Conservation (phyloP, 1,284 basidiomycete genomes). For the Ceratobasidium sp. region DNA sequence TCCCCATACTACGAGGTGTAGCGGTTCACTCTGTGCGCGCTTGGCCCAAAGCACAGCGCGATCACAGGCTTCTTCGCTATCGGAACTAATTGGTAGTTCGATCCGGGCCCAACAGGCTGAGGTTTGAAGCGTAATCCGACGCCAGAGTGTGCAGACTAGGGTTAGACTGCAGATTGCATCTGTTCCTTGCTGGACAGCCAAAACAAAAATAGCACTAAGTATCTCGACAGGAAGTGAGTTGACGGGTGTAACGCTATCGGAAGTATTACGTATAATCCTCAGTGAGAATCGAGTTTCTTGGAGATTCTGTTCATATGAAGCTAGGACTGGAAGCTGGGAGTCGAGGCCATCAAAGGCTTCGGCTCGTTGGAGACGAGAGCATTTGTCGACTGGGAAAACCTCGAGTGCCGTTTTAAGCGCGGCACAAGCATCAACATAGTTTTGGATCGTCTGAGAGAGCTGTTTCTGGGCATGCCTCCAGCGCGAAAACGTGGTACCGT, state of each 20-base stretch:
- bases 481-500: too few relatives aligned
- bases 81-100: not conserved
- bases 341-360: not conserved
- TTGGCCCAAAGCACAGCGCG: not conserved
- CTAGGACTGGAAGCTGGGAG: not conserved
- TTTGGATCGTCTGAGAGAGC: conserved; percentile 4
- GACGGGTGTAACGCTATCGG: not conserved
- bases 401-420: not conserved
- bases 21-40: not conserved
- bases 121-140: not conserved
- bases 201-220: not conserved
- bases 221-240: conserved; percentile 8
- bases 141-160: not conserved
- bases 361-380: not conserved
- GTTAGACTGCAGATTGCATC: not conserved
- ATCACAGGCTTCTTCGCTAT: not conserved
- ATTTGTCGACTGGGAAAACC: too few relatives aligned
- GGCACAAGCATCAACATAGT: conserved; percentile 1
- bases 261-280: not conserved
- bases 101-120: not conserved
- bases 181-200: not conserved
- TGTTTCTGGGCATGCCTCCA: not conserved
- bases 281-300: not conserved
- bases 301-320: not conserved
- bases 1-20: not conserved